phyloP scores from a whole-genome alignment of 2,329 filamentous ascomycete species.

The Epichloe aotearoae region DNA sequence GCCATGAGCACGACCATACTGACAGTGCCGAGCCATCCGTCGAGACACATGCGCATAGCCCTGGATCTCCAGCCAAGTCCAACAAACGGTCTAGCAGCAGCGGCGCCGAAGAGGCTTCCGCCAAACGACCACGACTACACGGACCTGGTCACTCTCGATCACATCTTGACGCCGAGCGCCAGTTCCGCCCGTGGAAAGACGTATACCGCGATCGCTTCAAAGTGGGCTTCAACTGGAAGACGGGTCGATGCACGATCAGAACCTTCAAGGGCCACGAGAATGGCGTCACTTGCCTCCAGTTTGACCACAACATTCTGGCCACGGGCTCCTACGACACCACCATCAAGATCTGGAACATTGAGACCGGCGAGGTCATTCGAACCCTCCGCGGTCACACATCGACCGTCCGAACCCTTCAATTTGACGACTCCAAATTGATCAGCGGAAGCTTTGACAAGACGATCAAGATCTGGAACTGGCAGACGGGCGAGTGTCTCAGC shows the following conservation, averaged over 20 bases:
- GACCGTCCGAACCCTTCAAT: constrained; percentile 80
- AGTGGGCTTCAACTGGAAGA: constrained; percentile 95
- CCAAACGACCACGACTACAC: constrained; percentile 22
- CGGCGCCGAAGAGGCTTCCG: constrained; percentile 16
- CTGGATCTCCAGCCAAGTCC: constrained; percentile 12
- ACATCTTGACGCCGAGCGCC: constrained; percentile 30
- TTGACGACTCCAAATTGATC: constrained; percentile 83
- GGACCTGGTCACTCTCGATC: constrained; percentile 15
- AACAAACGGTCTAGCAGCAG: constrained; percentile 21
- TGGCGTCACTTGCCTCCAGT: constrained; percentile 41
- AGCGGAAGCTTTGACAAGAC: constrained; percentile 80
- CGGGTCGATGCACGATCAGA: constrained; percentile 74
- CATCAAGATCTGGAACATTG: constrained; percentile 91
- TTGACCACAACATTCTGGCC: constrained; percentile 82
- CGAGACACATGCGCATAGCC: constrained; percentile 12
- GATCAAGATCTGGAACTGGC: constrained; percentile 94
- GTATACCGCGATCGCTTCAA: constrained; percentile 93
- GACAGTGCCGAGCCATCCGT: constrained; percentile 10
- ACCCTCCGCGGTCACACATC: constrained; percentile 71
- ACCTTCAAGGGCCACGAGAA: constrained; percentile 78
- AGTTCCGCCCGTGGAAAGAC: constrained; percentile 74
- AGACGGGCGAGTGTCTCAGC: constrained; percentile 73
- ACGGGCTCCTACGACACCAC: constrained; percentile 93
- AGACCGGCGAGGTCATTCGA: constrained; percentile 74
- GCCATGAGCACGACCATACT: constrained; percentile 5